Conservation (phyloP, 192 early-diverging fungal genomes). For the Linnemannia elongata region DNA sequence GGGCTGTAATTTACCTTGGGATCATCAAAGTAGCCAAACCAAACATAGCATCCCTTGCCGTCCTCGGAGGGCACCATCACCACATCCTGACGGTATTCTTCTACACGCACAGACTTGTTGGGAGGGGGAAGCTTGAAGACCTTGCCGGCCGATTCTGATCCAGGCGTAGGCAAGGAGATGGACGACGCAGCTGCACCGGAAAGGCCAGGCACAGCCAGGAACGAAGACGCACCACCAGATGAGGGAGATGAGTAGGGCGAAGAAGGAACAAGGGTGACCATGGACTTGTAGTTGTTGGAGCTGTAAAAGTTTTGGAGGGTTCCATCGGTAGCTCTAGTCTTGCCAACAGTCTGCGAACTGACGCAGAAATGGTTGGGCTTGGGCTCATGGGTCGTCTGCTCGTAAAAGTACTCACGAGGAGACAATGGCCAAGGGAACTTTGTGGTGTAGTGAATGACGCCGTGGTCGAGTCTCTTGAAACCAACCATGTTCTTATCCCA, state of each 20-base stretch:
- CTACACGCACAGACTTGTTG: constrained; percentile 62
- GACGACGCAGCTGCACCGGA: constrained; percentile 34
- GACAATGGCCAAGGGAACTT: constrained; percentile 68
- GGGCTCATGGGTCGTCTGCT: constrained; percentile 55
- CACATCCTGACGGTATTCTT: constrained; percentile 65
- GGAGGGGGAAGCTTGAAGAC: constrained; percentile 46
- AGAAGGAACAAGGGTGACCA: constrained; percentile 49
- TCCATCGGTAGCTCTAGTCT: constrained; percentile 37
- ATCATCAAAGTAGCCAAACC: constrained; percentile 67
- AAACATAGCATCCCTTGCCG: constrained; percentile 61
- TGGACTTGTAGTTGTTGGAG: constrained; percentile 56
- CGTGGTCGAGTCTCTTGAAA: constrained; percentile 52
- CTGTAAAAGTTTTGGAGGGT: constrained; percentile 33
- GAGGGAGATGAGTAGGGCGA: not conserved
- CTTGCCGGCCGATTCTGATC: constrained; percentile 26
- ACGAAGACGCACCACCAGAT: not conserved
- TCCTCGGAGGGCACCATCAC: constrained; percentile 59
- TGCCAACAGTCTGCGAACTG: constrained; percentile 52
- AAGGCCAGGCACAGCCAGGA: constrained; percentile 30
- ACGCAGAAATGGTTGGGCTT: constrained; percentile 49
- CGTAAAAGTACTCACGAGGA: constrained; percentile 65
- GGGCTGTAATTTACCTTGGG: constrained; percentile 58
- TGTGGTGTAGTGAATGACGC: constrained; percentile 58
- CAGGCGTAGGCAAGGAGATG: constrained; percentile 34
- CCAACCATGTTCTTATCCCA: constrained; percentile 70